Percentiles rank a stretch among this genome's conserved stretches.
Evolutionary conservation across 1,284 basidiomycete species (phyloP).

Genomic region (Pseudozyma tsukubaensis): DNA sequence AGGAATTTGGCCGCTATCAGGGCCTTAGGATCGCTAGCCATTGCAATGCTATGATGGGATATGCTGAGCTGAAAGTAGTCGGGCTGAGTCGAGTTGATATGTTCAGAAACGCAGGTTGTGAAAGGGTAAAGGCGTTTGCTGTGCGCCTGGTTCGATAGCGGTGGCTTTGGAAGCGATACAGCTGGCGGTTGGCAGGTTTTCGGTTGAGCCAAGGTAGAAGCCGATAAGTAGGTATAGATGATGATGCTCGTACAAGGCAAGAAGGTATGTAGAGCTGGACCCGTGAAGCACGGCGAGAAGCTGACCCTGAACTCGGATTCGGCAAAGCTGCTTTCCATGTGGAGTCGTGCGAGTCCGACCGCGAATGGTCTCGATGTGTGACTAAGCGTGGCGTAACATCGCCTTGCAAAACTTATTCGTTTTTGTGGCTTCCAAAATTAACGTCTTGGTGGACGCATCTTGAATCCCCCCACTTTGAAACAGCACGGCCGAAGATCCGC

Average conservation of each 20-base stretch:
- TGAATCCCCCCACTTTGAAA: too few species aligned
- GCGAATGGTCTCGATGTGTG: not conserved
- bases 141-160: too few species aligned
- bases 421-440: too few species aligned
- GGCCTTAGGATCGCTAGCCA: constrained; percentile 50
- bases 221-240: too few species aligned
- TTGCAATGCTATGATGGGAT: too few species aligned
- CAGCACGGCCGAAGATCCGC: too few species aligned
- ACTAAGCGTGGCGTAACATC: not conserved
- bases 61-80: not conserved
- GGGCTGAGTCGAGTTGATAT: not conserved
- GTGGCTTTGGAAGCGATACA: too few species aligned
- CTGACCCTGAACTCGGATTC: constrained; percentile 4
- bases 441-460: too few species aligned
- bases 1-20: constrained; percentile 52
- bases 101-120: not conserved
- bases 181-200: too few species aligned
- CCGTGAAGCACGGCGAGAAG: too few species aligned
- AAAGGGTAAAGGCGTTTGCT: too few species aligned
- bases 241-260: not conserved
- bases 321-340: constrained; percentile 18
- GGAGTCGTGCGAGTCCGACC: constrained; percentile 32
- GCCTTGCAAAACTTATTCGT: not conserved
- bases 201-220: too few species aligned
- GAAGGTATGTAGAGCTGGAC: not conserved